Evolutionary conservation across 805 yeast genomes (phyloP), one percentile per base, ranked within the genome.

Genomic region (Pichia kluyveri): DNA sequence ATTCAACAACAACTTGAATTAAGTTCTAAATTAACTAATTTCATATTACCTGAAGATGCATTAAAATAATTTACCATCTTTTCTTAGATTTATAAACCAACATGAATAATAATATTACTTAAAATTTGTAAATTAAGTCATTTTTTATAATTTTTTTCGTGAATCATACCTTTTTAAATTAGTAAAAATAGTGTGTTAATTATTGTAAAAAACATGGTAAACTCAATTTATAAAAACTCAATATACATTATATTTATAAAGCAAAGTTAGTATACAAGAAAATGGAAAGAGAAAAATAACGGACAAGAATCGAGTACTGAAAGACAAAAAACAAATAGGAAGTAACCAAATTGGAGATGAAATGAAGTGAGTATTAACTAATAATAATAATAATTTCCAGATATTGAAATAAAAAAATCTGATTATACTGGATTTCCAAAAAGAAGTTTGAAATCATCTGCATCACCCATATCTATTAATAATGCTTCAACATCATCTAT

Each of bases 1-100:
- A 80, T 88, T 57, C 86, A 84, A 69, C 84, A 88, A 54, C 96
- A 88, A 69, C 75, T 86, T 54, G 90, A 84, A 63, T 72, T 84
- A 60, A 79, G 88, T 59, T 80, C 88, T 43, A 80, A 85, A 63
- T 74, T 86, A 59, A 81, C 87, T 43, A 79, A 83, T 36, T 62
- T 74, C 49, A 69, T 72, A 39, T 49, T 59, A 44, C 59, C 74
- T 44, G 64, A 62, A 45, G 65, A 62, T 43, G 61, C 62, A 45
- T 60, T 59, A 31, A 61, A 61, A 48, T 57, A 54, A 49, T 8
- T 39, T 9, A 39, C 14, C 15, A 23, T 15, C 8, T 23, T 39
- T 12, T 39, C 4, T 14, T 39, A 23, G n/a, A 26, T 23, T 39
- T 39, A 15, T 23, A 26, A 39, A 23, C 30, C 26, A 7, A 23